phyloP scores from a whole-genome alignment of 352 stramenopile genomes.

The Pythium catenulatum region DNA sequence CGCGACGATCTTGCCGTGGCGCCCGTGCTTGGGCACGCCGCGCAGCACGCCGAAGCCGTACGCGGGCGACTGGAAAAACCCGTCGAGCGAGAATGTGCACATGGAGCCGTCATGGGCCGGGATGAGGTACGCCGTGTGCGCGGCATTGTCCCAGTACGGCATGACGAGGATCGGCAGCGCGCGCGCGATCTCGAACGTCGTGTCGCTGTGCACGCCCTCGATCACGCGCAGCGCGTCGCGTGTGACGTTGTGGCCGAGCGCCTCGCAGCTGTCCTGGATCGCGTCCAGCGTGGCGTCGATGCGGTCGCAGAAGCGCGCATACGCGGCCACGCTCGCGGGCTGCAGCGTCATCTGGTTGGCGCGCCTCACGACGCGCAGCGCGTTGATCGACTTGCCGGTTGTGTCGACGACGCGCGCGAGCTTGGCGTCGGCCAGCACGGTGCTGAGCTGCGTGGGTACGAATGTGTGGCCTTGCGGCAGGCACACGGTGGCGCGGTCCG shows the following conservation, averaged over 20 bases:
- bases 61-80: conserved; percentile 50
- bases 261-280: conserved; percentile 44
- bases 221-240: conserved; percentile 45
- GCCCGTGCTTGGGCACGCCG: not conserved
- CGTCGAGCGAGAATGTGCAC: conserved; percentile 48
- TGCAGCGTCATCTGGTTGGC: not conserved
- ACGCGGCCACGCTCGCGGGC: not conserved
- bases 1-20: conserved; percentile 33
- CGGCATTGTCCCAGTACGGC: conserved; percentile 57
- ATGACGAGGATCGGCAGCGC: conserved; percentile 53
- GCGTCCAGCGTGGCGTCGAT: conserved; percentile 28
- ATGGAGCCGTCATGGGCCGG: conserved; percentile 39
- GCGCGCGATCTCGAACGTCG: not conserved
- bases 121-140: conserved; percentile 19
- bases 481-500: conserved; percentile 66
- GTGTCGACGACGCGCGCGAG: not conserved
- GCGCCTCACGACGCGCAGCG: conserved; percentile 57
- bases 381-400: conserved; percentile 20
- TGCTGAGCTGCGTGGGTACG: conserved; percentile 54
- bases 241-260: conserved; percentile 54
- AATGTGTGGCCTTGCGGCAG: conserved; percentile 33
- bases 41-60: conserved; percentile 29
- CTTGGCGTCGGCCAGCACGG: conserved; percentile 14
- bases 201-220: conserved; percentile 3
- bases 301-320: conserved; percentile 17